These are phyloP conservation scores for Wickerhamomyces tratensis DNA, from an alignment of 805 yeast species.

Conservation along the genomic window DNA sequence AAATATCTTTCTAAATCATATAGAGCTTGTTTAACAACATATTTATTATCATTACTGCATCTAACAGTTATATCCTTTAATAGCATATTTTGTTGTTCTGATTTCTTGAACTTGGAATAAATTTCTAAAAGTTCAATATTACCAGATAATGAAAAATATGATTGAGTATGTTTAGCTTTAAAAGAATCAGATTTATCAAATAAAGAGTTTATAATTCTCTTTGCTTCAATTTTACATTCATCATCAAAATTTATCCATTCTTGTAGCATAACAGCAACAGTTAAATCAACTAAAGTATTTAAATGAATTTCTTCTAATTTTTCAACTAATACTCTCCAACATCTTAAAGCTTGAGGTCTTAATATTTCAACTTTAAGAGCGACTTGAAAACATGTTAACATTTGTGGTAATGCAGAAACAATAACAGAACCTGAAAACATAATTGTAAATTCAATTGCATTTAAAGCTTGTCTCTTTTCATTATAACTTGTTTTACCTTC, in stretches of 20 bases:
- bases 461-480: slow-evolving; percentile 60
- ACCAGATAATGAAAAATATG: slow-evolving; percentile 43
- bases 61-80: slow-evolving; percentile 46
- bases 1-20: slow-evolving; percentile 51
- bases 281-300: slow-evolving; percentile 59
- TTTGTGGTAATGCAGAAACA: slow-evolving; percentile 69
- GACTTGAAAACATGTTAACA: slow-evolving; percentile 77
- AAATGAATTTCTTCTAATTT: slow-evolving; percentile 48
- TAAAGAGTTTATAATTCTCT: slow-evolving; percentile 33
- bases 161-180: slow-evolving; percentile 34
- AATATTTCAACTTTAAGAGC: slow-evolving; percentile 57
- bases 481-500: slow-evolving; percentile 63
- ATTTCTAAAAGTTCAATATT: slow-evolving; percentile 26
- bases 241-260: slow-evolving; percentile 45
- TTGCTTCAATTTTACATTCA: slow-evolving; percentile 41
- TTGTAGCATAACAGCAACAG: slow-evolving; percentile 66
- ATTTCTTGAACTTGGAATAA: slow-evolving; percentile 21
- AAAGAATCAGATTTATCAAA: slow-evolving; percentile 24
- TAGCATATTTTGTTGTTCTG: slow-evolving; percentile 24
- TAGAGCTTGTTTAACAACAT: slow-evolving; percentile 66
- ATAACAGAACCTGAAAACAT: slow-evolving; percentile 42
- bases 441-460: slow-evolving; percentile 65
- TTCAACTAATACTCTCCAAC: slow-evolving; percentile 57
- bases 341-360: slow-evolving; percentile 49
- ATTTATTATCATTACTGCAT: slow-evolving; percentile 50